Conservation (phyloP, 2,329 filamentous ascomycete genomes). For the Apiospora kogelbergensis region DNA sequence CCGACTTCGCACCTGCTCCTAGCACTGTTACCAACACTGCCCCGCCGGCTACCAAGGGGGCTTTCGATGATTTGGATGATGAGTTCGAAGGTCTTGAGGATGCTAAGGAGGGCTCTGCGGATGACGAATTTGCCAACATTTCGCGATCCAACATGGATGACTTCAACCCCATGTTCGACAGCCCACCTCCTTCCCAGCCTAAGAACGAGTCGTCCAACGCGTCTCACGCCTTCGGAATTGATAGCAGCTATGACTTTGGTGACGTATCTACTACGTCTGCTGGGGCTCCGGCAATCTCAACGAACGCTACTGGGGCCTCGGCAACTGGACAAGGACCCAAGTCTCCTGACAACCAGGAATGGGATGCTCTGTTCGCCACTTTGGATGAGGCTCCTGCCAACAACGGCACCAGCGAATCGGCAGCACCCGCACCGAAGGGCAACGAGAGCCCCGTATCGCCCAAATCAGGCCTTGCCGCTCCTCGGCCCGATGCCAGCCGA, state of each 20-base stretch:
- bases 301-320: conserved; percentile 35
- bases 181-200: conserved; percentile 52
- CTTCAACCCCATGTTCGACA: conserved; percentile 80
- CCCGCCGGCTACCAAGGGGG: conserved; percentile 44
- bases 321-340: conserved; percentile 36
- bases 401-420: conserved; percentile 12
- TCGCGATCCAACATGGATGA: conserved; percentile 71
- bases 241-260: conserved; percentile 61
- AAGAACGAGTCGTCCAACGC: conserved; percentile 51
- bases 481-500: conserved; percentile 48
- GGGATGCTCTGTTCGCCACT: conserved; percentile 91
- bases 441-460: conserved; percentile 25
- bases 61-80: conserved; percentile 75
- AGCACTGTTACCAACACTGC: conserved; percentile 33
- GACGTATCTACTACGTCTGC: conserved; percentile 39
- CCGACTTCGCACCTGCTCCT: conserved; percentile 34
- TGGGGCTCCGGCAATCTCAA: conserved; percentile 25
- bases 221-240: conserved; percentile 50
- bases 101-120: conserved; percentile 75
- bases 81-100: conserved; percentile 84
- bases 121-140: conserved; percentile 78
- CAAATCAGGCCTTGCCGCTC: conserved; percentile 24
- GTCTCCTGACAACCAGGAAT: conserved; percentile 67
- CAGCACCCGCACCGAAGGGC: conserved; percentile 16
- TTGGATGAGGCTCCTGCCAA: conserved; percentile 56